Evolutionary conservation across 2,329 filamentous ascomycete species (phyloP), one percentile per base, ranked within the genome.

Genomic region (Raffaelea deltoideospora): DNA sequence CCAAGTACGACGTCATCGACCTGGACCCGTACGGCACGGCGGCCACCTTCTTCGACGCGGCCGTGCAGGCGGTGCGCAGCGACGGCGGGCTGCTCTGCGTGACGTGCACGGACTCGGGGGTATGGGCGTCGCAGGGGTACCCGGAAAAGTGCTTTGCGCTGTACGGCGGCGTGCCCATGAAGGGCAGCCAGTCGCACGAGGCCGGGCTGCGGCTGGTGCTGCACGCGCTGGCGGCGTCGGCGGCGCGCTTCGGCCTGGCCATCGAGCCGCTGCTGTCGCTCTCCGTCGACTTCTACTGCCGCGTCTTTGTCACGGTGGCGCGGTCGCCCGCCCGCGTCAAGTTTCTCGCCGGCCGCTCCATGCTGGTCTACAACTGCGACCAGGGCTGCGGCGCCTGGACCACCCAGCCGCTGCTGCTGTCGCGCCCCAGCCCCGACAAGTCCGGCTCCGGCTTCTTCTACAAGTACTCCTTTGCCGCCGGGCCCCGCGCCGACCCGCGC

Each of bases 21-120:
- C 69, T 98, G 22, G 90, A 98, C 53, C 90, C 90, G 0, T 98
- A 98, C 50, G 90, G 90, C 30, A 92, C 85, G 0, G 90, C 88
- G 1, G 84, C 83, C 10, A 82, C 84, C 2, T 98, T 98, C 56
- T 69, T 98, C 37, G 90, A 98, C 53, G 77, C 84, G 2, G 86
- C 90, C 2, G 65, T 98, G 9, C 87, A 95, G 57, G 76, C 83
- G 2, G 71, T 95, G 8, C 76, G 69, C 34, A 72, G 80, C 44
- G 84, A 95, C 47, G 88, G 88, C 2, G 90, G 90, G 4, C 65
- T 98, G 28, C 68, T 98, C 5, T 95, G 87, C 53, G 81, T 98
- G 5, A 98, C 90, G 2, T 98, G 90, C 58, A 98, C 90, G 0
- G 90, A 98, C 55, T 87, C 88, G 10, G 86, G 82, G 10, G 84